Evolutionary conservation across 371 early-diverging fungal genomes (phyloP), one percentile per base, ranked within the genome.

Genomic region (Funneliformis caledonium): DNA sequence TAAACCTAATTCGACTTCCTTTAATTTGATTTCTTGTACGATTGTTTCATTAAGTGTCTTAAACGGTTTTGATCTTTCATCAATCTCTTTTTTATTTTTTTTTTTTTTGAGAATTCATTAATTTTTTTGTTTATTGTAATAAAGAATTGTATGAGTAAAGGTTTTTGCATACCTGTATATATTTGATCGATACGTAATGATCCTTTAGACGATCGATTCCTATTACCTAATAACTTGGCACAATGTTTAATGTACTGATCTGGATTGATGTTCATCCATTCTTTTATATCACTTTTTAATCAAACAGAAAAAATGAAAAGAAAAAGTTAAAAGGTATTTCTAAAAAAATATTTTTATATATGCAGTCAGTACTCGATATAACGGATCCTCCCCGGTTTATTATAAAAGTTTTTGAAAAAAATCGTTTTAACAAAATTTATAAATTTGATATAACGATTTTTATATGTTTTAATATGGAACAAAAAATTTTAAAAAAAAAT

Each of bases 211-310:
- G 14, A 11, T 67, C 67, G 67, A 33, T 67, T 26, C 37, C 4
- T 42, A 16, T 19, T 37, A 5, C 31, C 67, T 37, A 67, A 42
- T 37, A 42, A 19, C 16, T 26, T 47, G 10, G 70, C 42, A 70
- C 70, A 70, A 48, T 42, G n/a, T 45, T 70, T 11, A 43, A 70
- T 70, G 14, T 70, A 70, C 45, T 70, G 42, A 70, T 70, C 70
- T 12, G 70, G 70, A 70, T 70, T 70, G 4, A 22, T 70, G 4
- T 70, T 19, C 19, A 47, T 70, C 70, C 70, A 70, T 70, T 70
- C 70, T 70, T 70, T 70, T 45, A 70, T 16, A 70, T 70, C 70
- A 6, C 70, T 70, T 67, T 26, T 56, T 56, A 56, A 5, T 56
- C 56, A n/a, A 19, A 52, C 14, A 19, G 0, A 14, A 16, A 56